Conservation (phyloP, 2,329 filamentous ascomycete species). For the Colletotrichum sp. region DNA sequence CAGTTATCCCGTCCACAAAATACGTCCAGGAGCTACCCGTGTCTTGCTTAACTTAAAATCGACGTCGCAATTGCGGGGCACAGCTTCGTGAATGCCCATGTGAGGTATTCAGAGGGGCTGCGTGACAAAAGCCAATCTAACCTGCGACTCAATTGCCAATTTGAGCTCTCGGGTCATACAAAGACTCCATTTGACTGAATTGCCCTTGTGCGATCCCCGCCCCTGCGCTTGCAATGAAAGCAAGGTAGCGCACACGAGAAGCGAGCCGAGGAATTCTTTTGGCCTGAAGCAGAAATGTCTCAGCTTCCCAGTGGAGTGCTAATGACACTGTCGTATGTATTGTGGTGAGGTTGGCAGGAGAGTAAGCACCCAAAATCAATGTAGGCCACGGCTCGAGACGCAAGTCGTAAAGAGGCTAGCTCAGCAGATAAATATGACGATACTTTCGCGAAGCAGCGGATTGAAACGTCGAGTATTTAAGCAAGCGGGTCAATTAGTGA, state of each 20-base stretch:
- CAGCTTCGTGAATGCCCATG: neutral
- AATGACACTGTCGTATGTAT: accelerated
- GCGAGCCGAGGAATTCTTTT: neutral
- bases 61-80: neutral
- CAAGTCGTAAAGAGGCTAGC: neutral
- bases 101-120: neutral
- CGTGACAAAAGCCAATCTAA: neutral
- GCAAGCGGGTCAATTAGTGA: neutral
- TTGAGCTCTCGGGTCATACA: neutral
- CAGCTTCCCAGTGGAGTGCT: neutral
- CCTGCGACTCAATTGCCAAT: neutral
- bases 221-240: neutral
- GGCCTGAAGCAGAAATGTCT: neutral
- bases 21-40: neutral
- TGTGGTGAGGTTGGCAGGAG: neutral
- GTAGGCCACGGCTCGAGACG: neutral
- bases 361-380: neutral
- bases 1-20: slow-evolving; percentile 4
- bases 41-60: neutral
- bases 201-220: neutral
- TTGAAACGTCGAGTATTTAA: neutral
- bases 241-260: neutral
- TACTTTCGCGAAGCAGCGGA: neutral
- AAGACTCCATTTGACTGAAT: neutral
- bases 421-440: neutral